Evolutionary conservation across 169 alveolate genomes (phyloP), one percentile per base, ranked within the genome.

Genomic region (Plasmodium cynomolgi): DNA sequence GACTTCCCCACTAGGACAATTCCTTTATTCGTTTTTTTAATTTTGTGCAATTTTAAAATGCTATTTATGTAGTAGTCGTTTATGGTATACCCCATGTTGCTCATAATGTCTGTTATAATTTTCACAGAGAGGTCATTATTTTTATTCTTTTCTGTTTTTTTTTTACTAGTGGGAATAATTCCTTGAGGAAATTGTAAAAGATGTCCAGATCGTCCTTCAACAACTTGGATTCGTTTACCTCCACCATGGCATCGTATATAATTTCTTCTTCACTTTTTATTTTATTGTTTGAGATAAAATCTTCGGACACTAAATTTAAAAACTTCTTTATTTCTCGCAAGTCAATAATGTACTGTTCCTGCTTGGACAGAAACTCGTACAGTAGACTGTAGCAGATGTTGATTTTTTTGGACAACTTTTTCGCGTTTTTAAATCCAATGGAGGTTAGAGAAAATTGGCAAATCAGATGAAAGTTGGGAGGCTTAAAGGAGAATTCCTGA

Each of bases 321-420:
- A 98, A 99, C 62, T 98, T 96, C 96, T 99, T 99, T 84, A 99
- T 96, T 13, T 99, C 99, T 82, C 99, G 96, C 41, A 99, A 96
- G 37, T 99, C 99, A 84, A 99, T 99, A 95, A 99, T 99, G 96
- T 99, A 99, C 91, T 99, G 99, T 39, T 99, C 98, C 95, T 99
- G 99, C 20, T 97, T 95, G 26, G 99, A 97, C 34, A 98, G 96
- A 93, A 98, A 96, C 41, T 95, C 97, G 95, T 99, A 98, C 39
- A 90, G 37, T 23, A 98, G 96, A 92, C 99, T 99, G 95, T 99
- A 98, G 7, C 99, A 97, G 71, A 98, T 97, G 39, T 98, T 99
- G 74, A 99, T 98, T 93, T 98, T 98, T 75, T 98, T 98, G 11
- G 99, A 91, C 68, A 99, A 97, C 91, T 97, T 97, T 95, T 98